Evolutionary conservation across 2,329 filamentous ascomycete genomes (phyloP).

Genomic region (Stemphylium vesicarium): DNA sequence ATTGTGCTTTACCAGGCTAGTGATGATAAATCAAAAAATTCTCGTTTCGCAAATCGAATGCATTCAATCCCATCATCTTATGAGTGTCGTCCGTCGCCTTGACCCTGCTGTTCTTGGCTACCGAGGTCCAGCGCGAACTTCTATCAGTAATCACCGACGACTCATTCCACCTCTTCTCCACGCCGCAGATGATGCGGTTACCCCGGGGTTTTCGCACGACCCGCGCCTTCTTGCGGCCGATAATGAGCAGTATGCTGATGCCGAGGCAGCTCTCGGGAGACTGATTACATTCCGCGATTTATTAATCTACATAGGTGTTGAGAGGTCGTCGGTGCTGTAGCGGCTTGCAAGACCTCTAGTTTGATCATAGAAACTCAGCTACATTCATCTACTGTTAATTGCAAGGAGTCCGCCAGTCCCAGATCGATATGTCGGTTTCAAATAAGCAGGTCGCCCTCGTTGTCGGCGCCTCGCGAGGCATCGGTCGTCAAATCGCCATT

Average conservation of each 20-base stretch:
- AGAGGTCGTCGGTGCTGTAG: too few relatives aligned
- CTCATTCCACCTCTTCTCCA: slow-evolving; percentile 2
- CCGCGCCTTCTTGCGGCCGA: background rate
- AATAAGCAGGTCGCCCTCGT: slow-evolving; percentile 68
- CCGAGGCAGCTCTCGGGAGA: background rate
- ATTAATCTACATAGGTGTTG: background rate
- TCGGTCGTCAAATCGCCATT: slow-evolving; percentile 80
- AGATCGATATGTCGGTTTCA: slow-evolving; percentile 14
- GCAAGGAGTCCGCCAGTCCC: background rate
- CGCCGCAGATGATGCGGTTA: slow-evolving; percentile 3
- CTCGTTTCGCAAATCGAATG: background rate
- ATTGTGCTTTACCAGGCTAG: slow-evolving; percentile 5
- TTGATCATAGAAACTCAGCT: background rate
- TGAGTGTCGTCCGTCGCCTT: slow-evolving; percentile 6
- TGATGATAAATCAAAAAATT: slow-evolving; percentile 17
- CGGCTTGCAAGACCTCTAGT: too few relatives aligned
- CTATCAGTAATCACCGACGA: slow-evolving; percentile 30
- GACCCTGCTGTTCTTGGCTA: slow-evolving; percentile 23
- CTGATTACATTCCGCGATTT: slow-evolving; percentile 1
- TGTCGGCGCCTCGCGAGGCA: slow-evolving; percentile 78
- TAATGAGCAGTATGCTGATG: background rate
- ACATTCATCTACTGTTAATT: background rate
- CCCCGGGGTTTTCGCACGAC: slow-evolving; percentile 5
- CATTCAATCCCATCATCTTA: background rate
- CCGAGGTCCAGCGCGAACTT: slow-evolving; percentile 28